Conservation (phyloP, 2,329 filamentous ascomycete genomes). For the Claviceps purpurea region DNA sequence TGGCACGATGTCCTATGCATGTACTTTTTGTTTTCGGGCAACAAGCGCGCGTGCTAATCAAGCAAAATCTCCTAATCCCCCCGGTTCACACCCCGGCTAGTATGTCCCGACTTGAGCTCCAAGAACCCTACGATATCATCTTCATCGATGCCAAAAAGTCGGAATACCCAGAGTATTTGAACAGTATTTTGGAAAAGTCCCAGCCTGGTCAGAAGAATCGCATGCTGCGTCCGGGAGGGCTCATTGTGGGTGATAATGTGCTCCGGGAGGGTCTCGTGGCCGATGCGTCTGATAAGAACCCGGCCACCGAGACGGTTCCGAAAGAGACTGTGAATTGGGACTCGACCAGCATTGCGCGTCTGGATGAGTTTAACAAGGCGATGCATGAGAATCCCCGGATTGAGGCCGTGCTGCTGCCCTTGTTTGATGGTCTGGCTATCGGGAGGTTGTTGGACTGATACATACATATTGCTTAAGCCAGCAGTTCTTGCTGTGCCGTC, state of each 20-base stretch:
- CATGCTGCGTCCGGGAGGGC: constrained; percentile 33
- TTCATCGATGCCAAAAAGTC: constrained; percentile 42
- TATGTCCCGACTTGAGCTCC: constrained; percentile 16
- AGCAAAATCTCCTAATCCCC: neutral
- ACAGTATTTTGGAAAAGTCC: constrained; percentile 30
- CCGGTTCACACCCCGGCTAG: constrained; percentile 5
- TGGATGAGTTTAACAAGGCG: constrained; percentile 5
- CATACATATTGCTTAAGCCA: too few relatives aligned
- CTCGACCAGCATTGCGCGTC: neutral
- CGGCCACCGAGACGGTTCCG: constrained; percentile 2
- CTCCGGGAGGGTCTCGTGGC: constrained; percentile 35
- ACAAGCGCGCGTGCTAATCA: too few relatives aligned
- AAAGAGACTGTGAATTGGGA: constrained; percentile 3
- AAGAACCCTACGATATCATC: constrained; percentile 35
- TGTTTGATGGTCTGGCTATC: constrained; percentile 3
- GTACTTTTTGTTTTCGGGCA: neutral
- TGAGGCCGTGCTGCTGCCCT: constrained; percentile 3
- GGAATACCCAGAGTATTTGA: constrained; percentile 35
- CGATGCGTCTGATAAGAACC: constrained; percentile 9
- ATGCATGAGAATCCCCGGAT: neutral
- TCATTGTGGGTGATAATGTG: constrained; percentile 42
- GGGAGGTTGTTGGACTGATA: constrained; percentile 3
- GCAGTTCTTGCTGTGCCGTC: neutral
- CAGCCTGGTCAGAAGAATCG: constrained; percentile 21
- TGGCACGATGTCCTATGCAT: neutral